Conservation (phyloP, 2,329 filamentous ascomycete genomes). For the Knufia petricola region DNA sequence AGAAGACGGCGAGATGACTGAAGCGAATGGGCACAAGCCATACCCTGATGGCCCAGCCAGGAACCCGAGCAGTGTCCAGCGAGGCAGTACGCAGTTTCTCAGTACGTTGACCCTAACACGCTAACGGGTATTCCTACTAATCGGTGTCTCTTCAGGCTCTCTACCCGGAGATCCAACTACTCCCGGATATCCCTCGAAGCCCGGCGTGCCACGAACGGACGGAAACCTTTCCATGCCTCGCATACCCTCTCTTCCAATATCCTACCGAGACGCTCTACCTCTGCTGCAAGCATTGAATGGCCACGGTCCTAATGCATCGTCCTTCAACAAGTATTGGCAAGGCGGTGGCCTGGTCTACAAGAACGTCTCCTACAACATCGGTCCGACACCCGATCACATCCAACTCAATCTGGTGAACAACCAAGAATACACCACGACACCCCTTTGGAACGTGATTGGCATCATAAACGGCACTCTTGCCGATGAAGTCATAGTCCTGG, state of each 20-base stretch:
- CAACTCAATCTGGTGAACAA: slow-evolving; percentile 66
- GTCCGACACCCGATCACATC: slow-evolving; percentile 62
- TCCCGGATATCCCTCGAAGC: slow-evolving; percentile 85
- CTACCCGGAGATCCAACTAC: slow-evolving; percentile 73
- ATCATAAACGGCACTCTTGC: slow-evolving; percentile 25
- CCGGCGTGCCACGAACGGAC: slow-evolving; percentile 67
- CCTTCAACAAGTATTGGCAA: slow-evolving; percentile 65
- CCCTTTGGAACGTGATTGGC: slow-evolving; percentile 25
- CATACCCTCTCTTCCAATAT: slow-evolving; percentile 87
- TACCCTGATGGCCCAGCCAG: slow-evolving; percentile 84
- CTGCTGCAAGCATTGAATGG: slow-evolving; percentile 86
- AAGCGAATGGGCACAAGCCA: slow-evolving; percentile 64
- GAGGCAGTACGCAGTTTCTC: slow-evolving; percentile 76
- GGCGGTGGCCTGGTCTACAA: slow-evolving; percentile 65
- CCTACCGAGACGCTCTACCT: slow-evolving; percentile 75
- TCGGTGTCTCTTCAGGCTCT: slow-evolving; percentile 35
- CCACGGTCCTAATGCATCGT: slow-evolving; percentile 65
- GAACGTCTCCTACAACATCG: slow-evolving; percentile 75
- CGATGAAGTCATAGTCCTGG: slow-evolving; percentile 40
- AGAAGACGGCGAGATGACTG: slow-evolving; percentile 73
- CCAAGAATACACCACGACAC: slow-evolving; percentile 37
- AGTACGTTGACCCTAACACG: slow-evolving; percentile 52
- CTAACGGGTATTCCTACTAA: slow-evolving; percentile 16
- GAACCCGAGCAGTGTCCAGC: slow-evolving; percentile 79
- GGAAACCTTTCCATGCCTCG: slow-evolving; percentile 62